phyloP scores from a whole-genome alignment of 192 early-diverging fungal species.

The Thoreauomyces humboldtii region DNA sequence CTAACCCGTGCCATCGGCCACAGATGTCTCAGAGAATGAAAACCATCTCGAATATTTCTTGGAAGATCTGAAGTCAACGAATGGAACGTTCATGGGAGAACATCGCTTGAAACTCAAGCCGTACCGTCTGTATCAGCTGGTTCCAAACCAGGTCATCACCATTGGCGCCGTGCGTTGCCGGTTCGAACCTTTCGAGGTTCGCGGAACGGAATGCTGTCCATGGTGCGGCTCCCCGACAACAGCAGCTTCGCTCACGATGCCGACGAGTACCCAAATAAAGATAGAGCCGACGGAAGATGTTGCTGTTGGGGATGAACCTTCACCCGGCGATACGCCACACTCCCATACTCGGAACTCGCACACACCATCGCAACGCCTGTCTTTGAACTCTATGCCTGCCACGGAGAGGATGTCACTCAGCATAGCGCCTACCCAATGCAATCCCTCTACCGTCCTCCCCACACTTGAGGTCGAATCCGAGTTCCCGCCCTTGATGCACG shows the following conservation, averaged over 20 bases:
- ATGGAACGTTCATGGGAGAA: slow-evolving; percentile 34
- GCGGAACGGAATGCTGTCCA: too few species aligned
- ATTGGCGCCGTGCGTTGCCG: not conserved
- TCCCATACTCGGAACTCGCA: too few species aligned
- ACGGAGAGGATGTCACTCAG: not conserved
- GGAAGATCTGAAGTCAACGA: slow-evolving; percentile 41
- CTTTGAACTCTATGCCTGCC: not conserved
- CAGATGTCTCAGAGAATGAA: slow-evolving; percentile 24
- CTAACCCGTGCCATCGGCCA: not conserved
- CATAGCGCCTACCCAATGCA: not conserved
- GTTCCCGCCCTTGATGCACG: too few species aligned
- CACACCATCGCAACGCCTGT: too few species aligned
- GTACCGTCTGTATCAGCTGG: slow-evolving; percentile 32
- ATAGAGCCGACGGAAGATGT: too few species aligned
- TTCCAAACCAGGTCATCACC: slow-evolving; percentile 23
- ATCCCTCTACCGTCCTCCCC: too few species aligned
- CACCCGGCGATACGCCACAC: too few species aligned
- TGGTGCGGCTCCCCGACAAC: not conserved
- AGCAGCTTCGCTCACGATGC: not conserved
- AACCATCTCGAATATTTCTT: slow-evolving; percentile 37
- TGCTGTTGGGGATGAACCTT: too few species aligned
- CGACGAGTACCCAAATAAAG: too few species aligned
- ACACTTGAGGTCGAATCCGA: too few species aligned
- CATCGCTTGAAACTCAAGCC: slow-evolving; percentile 4
- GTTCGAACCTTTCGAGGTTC: too few species aligned